Percentiles rank a stretch among this genome's conserved stretches.
Conservation (phyloP, 2,329 filamentous ascomycete genomes). For the Rhexocercosporidium sp. region DNA sequence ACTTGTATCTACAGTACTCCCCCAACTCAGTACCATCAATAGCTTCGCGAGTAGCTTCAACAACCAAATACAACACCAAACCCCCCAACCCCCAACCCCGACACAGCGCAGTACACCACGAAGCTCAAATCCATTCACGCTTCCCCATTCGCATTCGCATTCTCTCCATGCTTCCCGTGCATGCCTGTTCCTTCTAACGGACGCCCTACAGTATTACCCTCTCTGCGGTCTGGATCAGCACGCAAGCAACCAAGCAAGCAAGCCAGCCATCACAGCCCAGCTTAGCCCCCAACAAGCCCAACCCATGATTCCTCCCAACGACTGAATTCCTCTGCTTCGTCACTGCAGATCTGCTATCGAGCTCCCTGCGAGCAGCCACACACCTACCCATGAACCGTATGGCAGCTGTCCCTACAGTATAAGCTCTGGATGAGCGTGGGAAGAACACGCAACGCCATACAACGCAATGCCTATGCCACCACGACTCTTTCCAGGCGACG, state of each 20-base stretch:
- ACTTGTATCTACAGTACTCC: too few species aligned
- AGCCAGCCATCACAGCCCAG: background rate
- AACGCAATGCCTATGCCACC: slow-evolving; percentile 47
- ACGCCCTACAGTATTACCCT: too few species aligned
- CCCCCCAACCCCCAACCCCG: too few species aligned
- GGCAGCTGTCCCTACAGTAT: slow-evolving; percentile 26
- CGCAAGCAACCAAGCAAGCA: background rate
- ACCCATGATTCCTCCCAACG: background rate
- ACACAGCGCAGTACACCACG: too few species aligned
- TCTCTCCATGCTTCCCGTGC: too few species aligned
- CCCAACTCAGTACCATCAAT: too few species aligned
- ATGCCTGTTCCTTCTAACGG: too few species aligned
- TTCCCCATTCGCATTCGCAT: too few species aligned
- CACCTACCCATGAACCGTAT: slow-evolving; percentile 25
- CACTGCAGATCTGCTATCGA: background rate
- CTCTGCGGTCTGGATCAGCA: too few species aligned
- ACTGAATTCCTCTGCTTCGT: background rate
- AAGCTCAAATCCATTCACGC: too few species aligned
- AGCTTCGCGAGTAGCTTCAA: too few species aligned
- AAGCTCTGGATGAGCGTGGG: slow-evolving; percentile 37
- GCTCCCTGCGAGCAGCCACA: slow-evolving; percentile 15
- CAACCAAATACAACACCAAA: too few species aligned
- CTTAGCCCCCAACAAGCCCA: background rate
- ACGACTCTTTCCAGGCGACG: slow-evolving; percentile 56
- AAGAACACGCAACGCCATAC: slow-evolving; percentile 9